These are phyloP conservation scores for Linderina pennispora DNA, from an alignment of 192 early-diverging fungal species.

Conservation along the genomic window DNA sequence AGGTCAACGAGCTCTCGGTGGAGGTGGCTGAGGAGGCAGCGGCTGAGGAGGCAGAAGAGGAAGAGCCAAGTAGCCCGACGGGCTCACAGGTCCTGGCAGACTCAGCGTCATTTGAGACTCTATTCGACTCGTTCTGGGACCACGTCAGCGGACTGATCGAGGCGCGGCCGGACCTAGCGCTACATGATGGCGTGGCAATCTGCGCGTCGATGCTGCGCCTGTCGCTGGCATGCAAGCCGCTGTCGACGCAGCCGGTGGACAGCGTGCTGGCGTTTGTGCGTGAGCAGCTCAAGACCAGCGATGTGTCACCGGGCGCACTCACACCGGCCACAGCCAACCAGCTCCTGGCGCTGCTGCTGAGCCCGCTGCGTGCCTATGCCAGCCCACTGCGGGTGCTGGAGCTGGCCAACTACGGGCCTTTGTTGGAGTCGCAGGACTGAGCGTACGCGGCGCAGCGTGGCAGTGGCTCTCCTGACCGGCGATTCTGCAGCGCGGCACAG, in stretches of 20 bases:
- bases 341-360: slow-evolving; percentile 76
- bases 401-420: slow-evolving; percentile 75
- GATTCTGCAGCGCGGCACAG: slow-evolving; percentile 62
- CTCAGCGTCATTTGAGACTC: slow-evolving; percentile 21
- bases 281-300: slow-evolving; percentile 55
- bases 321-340: slow-evolving; percentile 64
- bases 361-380: slow-evolving; percentile 73
- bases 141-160: slow-evolving; percentile 92
- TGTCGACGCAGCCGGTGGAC: slow-evolving; percentile 80
- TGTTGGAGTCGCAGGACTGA: slow-evolving; percentile 82
- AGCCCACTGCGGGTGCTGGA: slow-evolving; percentile 59
- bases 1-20: too few species aligned
- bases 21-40: too few species aligned
- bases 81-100: too few species aligned
- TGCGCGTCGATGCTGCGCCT: slow-evolving; percentile 83
- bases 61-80: too few species aligned
- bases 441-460: slow-evolving; percentile 75
- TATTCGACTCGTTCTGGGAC: slow-evolving; percentile 97
- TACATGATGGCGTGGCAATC: slow-evolving; percentile 89
- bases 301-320: slow-evolving; percentile 65
- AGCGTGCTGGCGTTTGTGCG: slow-evolving; percentile 88
- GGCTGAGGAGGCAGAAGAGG: too few species aligned
- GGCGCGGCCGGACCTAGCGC: slow-evolving; percentile 84
- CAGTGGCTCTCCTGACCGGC: slow-evolving; percentile 67
- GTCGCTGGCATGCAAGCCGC: slow-evolving; percentile 82